Evolutionary conservation across 164 flowering plant genomes (phyloP).

Genomic region (Vitis vinifera): DNA sequence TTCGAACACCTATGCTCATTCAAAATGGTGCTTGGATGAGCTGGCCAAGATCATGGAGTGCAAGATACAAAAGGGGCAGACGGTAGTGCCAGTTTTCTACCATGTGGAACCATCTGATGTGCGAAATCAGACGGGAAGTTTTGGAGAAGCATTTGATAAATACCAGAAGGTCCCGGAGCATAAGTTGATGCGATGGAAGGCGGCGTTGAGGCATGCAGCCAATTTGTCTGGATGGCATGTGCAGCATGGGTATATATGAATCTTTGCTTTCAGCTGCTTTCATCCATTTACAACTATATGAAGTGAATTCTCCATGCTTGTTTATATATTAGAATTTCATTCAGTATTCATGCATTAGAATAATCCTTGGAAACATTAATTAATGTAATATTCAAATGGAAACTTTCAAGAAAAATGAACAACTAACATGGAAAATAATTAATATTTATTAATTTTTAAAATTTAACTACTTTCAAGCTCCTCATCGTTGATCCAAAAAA

Average conservation of each 20-base stretch:
- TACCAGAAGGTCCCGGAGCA: background rate
- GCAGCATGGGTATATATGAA: background rate
- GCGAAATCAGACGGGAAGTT: background rate
- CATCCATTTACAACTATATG: background rate
- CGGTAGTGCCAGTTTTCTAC: constrained; percentile 3
- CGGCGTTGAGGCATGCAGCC: background rate
- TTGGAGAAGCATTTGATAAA: background rate
- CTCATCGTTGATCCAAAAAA: too few species aligned
- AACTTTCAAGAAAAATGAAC: too few species aligned
- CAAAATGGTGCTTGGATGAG: constrained; percentile 13
- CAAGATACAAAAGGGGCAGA: background rate
- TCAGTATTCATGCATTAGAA: too few species aligned
- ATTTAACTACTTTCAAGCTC: too few species aligned
- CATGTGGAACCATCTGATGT: constrained; percentile 6
- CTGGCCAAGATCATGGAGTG: constrained; percentile 7
- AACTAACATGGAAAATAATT: too few species aligned
- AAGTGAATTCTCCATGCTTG: too few species aligned
- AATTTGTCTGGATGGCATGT: constrained; percentile 3
- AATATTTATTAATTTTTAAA: too few species aligned
- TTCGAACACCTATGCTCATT: constrained; percentile 4
- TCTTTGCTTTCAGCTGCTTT: background rate
- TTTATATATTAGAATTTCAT: too few species aligned
- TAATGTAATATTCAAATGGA: too few species aligned
- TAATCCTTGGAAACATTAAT: too few species aligned
- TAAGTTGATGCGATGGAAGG: background rate